These are phyloP conservation scores for Volvox reticuliferus DNA, from an alignment of 139 green algal species.

Conservation along the genomic window DNA sequence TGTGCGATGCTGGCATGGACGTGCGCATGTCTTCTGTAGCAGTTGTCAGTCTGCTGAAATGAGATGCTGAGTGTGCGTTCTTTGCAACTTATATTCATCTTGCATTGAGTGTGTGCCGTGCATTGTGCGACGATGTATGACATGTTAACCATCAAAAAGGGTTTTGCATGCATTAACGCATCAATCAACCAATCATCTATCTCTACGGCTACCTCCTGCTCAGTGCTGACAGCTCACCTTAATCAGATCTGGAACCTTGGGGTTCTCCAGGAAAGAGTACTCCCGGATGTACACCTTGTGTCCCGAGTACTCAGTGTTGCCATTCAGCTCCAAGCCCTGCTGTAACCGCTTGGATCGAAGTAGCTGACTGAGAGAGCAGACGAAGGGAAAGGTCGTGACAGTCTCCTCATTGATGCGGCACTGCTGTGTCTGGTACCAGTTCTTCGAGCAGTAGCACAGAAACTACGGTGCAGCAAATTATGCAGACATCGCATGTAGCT, in stretches of 20 bases:
- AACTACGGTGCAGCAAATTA: constrained; percentile 28
- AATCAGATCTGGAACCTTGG: constrained; percentile 45
- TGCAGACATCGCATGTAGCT: background rate
- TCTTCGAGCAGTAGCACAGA: constrained; percentile 57
- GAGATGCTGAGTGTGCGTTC: too few relatives aligned
- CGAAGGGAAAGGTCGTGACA: constrained; percentile 43
- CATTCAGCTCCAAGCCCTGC: constrained; percentile 5
- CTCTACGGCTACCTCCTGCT: too few relatives aligned
- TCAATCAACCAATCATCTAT: too few relatives aligned
- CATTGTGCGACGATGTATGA: too few relatives aligned
- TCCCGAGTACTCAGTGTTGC: constrained; percentile 7
- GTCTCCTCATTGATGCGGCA: constrained; percentile 54
- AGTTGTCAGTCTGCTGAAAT: too few relatives aligned
- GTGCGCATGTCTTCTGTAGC: too few relatives aligned
- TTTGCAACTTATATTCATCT: too few relatives aligned
- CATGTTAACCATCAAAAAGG: too few relatives aligned
- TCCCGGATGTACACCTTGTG: constrained; percentile 40
- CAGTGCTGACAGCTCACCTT: constrained; percentile 15
- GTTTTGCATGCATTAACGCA: too few relatives aligned
- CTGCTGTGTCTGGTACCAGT: constrained; percentile 57
- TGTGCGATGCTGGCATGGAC: too few relatives aligned
- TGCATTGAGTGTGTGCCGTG: too few relatives aligned
- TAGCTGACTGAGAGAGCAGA: constrained; percentile 47
- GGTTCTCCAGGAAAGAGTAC: constrained; percentile 47
- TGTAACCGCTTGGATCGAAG: constrained; percentile 25